phyloP scores from a whole-genome alignment of 2,329 filamentous ascomycete species.

The Fusarium compactum region DNA sequence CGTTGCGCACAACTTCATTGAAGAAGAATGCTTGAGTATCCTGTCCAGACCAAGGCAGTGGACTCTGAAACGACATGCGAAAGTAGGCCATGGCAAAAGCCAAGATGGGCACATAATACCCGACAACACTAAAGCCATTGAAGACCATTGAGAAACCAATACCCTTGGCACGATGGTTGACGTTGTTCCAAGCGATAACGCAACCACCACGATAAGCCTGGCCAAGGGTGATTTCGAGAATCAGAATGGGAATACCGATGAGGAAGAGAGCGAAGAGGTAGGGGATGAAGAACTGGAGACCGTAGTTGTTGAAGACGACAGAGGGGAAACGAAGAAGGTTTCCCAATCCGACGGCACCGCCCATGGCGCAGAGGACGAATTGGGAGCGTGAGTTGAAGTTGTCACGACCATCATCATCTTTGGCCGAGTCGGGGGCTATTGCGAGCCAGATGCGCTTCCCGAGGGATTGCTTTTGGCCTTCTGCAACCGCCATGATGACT shows the following conservation, averaged over 20 bases:
- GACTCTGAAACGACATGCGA: constrained; percentile 62
- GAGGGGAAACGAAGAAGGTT: constrained; percentile 68
- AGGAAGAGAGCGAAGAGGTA: constrained; percentile 59
- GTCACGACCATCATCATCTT: constrained; percentile 46
- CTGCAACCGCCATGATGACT: constrained; percentile 31
- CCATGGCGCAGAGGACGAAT: constrained; percentile 52
- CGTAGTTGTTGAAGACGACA: constrained; percentile 67
- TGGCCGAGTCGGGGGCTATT: constrained; percentile 42
- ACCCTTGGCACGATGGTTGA: constrained; percentile 62
- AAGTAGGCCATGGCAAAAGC: constrained; percentile 70
- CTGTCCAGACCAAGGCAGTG: constrained; percentile 61
- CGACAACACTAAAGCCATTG: constrained; percentile 62
- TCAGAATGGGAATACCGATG: constrained; percentile 64
- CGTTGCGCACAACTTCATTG: constrained; percentile 53
- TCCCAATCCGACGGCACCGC: constrained; percentile 65
- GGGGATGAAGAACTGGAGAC: constrained; percentile 68
- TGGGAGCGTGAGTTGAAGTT: constrained; percentile 44
- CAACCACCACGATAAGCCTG: constrained; percentile 67
- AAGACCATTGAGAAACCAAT: constrained; percentile 63
- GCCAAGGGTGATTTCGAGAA: constrained; percentile 74
- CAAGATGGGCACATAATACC: constrained; percentile 67
- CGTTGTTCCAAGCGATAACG: constrained; percentile 62
- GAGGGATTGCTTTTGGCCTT: constrained; percentile 30
- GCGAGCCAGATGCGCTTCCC: constrained; percentile 34
- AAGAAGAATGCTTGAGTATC: not conserved